Evolutionary conservation across 257 asterid genomes (phyloP), one percentile per base, ranked within the genome.

Genomic region (Lavandula angustifolia): DNA sequence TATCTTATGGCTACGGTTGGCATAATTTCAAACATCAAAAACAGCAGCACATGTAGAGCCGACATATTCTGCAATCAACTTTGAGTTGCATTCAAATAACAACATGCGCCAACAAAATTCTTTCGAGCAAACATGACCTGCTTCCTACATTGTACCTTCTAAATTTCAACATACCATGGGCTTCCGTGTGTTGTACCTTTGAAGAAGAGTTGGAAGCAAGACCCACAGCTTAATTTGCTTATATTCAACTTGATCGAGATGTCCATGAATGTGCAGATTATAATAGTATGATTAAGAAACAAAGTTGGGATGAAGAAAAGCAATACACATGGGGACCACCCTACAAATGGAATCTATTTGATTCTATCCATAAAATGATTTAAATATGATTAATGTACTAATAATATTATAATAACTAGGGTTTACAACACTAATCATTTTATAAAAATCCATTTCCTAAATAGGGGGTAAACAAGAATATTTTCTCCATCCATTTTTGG

Each of bases 321-420:
- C 55, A 64, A 62, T 29, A 64, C 56, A 46, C 43, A 71, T 51
- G 64, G 74, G 82, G 85, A 75, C 85, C 82, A 80, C 85, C 75
- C 78, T 71, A 74, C 76, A 68, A 50, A 71, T 33, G 68, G 80
- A 74, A 77, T 71, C 80, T 64, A 74, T 37, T 68, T 53, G 58
- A 54, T 74, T 50, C 37, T 54, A 66, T 62, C 76, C 52, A 72
- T 41, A 63, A 66, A 37, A 22, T 60, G 48, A 44, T 66, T 61
- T 42, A 62, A 7, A 68, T 46, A 66, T 59, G 53, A 53, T 52
- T 62, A 48, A 35, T 34, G 22, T 64, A 50, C 66, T 67, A 74
- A 70, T 67, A 78, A 74, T 71, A 56, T 65, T 60, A 41, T 38
- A 62, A 58, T 22, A 22, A 2, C 27, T 22, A 2, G 27, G 27